Base-by-base conservation (phyloP, 192 early-diverging fungal genomes). In the Jimgerdemannia lactiflua region DNA sequence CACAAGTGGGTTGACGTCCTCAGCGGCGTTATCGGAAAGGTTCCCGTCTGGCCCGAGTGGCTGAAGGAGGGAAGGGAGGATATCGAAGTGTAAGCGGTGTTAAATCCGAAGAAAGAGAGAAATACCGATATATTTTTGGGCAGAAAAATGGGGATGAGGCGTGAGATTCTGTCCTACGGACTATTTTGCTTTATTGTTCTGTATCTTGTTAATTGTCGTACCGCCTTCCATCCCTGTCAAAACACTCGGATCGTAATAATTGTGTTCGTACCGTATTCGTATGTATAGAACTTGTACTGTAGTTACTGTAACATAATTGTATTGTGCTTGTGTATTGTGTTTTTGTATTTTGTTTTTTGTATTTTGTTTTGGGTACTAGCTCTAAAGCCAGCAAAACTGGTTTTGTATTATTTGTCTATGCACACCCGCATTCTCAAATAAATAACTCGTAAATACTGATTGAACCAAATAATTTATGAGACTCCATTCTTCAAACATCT, bases 1-100 rank as follows among this genome's bases (percentile, higher is more conserved):
- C 42, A 72, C 9, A 43, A 65, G 41, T 80, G 79, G 79, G 44
- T 76, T 4, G 65, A 72, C 64, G 70, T 80, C 3, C 43, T 80
- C 14, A 14, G 49, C 14, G 49, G 49, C 49, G 14, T 59, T 59
- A 14, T 59, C 49, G 49, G 49, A 59, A 59, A 59, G 49, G 49
- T 59, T 6, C 49, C 49, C 49, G 49, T 59, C 14, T 59, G 49
- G 49, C 49, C 49, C 6, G 49, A 59, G 6, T 59, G 49, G 49
- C 49, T 59, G 49, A 59, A 6, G 49, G 49, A 59, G 49, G 49
- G 49, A 59, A 59, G 49, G 49, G 49, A 59, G 14, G 49, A 59
- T 59, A 59, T 59, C 14, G 49, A 10, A 14, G 49, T 59, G 8
- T 59, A 14, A 59, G 29, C 29, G 29, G n/a, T n/a, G 49, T 54